phyloP scores from a whole-genome alignment of 257 asterid species.

The Nicotiana tabacum region DNA sequence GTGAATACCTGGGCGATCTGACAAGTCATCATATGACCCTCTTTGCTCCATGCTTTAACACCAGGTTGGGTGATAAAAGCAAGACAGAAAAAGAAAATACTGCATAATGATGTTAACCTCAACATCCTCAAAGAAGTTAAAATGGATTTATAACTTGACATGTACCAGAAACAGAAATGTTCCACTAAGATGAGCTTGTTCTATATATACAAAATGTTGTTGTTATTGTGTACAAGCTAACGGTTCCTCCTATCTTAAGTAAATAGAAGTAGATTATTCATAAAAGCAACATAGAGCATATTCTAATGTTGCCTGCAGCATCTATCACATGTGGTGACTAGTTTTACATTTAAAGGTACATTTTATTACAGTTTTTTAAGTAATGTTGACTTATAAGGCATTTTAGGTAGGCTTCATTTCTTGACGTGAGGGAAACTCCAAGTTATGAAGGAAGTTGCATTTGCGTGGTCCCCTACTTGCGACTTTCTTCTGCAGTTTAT shows the following conservation, averaged over 20 bases:
- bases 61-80: constrained; percentile 29
- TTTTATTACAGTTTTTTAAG: neutral
- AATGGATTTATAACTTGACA: neutral
- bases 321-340: neutral
- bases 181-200: constrained; percentile 15
- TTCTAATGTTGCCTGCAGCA: constrained; percentile 9
- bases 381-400: constrained; percentile 13
- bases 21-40: constrained; percentile 87
- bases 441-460: constrained; percentile 15
- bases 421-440: constrained; percentile 34
- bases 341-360: constrained; percentile 2
- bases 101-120: constrained; percentile 14
- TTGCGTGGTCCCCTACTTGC: constrained; percentile 1
- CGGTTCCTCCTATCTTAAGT: constrained; percentile 22
- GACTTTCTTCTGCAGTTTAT: constrained; percentile 6
- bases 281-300: constrained; percentile 32
- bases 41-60: constrained; percentile 89
- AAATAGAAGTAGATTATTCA: constrained; percentile 20
- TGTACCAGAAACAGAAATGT: neutral
- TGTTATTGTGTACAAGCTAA: constrained; percentile 51
- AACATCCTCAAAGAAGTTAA: neutral
- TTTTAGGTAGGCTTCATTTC: neutral
- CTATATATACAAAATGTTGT: constrained; percentile 18
- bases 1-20: constrained; percentile 70
- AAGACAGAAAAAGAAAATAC: constrained; percentile 24